phyloP scores from a whole-genome alignment of 2,329 filamentous ascomycete genomes.

The Zasmidium angulare region DNA sequence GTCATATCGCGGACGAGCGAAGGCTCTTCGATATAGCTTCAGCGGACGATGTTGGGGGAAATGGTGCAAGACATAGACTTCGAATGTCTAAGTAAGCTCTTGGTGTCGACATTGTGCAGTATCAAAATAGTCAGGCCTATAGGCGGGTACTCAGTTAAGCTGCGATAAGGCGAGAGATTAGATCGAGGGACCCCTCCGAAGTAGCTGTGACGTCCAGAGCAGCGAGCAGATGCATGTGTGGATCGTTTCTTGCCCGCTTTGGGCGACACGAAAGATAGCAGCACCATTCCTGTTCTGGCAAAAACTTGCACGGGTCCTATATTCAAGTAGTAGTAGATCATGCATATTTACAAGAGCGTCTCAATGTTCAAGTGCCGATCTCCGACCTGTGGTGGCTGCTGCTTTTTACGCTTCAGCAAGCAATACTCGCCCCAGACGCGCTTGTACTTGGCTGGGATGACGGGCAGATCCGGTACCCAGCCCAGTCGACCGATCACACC shows the following conservation, averaged over 20 bases:
- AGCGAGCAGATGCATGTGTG: not conserved
- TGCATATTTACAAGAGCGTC: conserved; percentile 12
- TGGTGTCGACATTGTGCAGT: not conserved
- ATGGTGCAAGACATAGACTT: not conserved
- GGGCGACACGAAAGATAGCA: not conserved
- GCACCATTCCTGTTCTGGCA: conserved; percentile 3
- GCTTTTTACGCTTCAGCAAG: conserved; percentile 62
- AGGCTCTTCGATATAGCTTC: not conserved
- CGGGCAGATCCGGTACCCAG: conserved; percentile 72
- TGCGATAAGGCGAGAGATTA: not conserved
- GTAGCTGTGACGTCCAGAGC: conserved; percentile 2
- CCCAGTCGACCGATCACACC: conserved; percentile 71
- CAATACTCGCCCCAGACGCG: conserved; percentile 89
- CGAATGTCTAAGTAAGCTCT: not conserved
- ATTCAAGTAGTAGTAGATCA: not conserved
- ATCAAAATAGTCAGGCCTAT: not conserved
- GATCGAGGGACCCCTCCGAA: not conserved
- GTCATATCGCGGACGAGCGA: no score
- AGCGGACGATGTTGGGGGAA: not conserved
- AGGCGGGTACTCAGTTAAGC: not conserved
- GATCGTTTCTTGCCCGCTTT: conserved; percentile 3
- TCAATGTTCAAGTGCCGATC: conserved; percentile 16
- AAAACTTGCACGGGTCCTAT: not conserved
- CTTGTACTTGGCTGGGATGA: conserved; percentile 68
- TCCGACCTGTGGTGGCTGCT: conserved; percentile 5